Percentiles rank a stretch among this genome's conserved stretches.
These are phyloP conservation scores for Fusarium penzigii DNA, from an alignment of 2,329 filamentous ascomycete genomes.

Conservation along the genomic window DNA sequence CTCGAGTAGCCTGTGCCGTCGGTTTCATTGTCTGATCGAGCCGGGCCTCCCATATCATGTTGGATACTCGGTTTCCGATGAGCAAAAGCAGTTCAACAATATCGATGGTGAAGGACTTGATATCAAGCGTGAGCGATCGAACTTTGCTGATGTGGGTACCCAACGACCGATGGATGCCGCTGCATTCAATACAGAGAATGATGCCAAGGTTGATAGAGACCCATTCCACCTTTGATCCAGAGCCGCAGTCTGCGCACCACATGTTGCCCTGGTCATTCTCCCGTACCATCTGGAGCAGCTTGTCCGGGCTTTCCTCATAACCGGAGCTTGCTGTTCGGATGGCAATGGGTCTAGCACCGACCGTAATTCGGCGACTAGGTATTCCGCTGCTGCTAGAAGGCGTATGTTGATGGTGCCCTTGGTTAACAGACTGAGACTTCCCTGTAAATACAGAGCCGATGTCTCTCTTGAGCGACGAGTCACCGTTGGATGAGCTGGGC, in stretches of 20 bases:
- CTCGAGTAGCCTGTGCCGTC: constrained; percentile 73
- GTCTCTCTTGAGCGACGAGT: constrained; percentile 71
- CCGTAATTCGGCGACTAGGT: constrained; percentile 83
- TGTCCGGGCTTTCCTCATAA: constrained; percentile 82
- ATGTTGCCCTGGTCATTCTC: constrained; percentile 91
- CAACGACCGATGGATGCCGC: constrained; percentile 92
- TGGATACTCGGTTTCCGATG: constrained; percentile 91
- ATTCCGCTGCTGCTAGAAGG: constrained; percentile 49
- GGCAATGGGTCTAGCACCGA: constrained; percentile 80
- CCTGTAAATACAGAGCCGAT: constrained; percentile 92
- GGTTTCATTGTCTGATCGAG: constrained; percentile 77
- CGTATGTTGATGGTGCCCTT: constrained; percentile 51
- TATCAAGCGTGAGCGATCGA: constrained; percentile 90
- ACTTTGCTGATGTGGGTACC: constrained; percentile 98
- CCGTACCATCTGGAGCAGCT: constrained; percentile 81
- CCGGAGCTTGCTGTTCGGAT: constrained; percentile 68
- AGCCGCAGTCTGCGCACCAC: constrained; percentile 93
- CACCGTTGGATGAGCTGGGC: constrained; percentile 44
- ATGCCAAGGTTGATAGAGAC: constrained; percentile 98
- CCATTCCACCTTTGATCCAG: constrained; percentile 93
- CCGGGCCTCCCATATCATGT: constrained; percentile 93
- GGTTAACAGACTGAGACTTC: constrained; percentile 74
- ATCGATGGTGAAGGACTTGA: constrained; percentile 93
- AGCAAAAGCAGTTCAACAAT: constrained; percentile 91
- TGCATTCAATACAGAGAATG: constrained; percentile 96